Base-by-base conservation (phyloP, 352 stramenopile species). In the Pythium pectinolyticum region DNA sequence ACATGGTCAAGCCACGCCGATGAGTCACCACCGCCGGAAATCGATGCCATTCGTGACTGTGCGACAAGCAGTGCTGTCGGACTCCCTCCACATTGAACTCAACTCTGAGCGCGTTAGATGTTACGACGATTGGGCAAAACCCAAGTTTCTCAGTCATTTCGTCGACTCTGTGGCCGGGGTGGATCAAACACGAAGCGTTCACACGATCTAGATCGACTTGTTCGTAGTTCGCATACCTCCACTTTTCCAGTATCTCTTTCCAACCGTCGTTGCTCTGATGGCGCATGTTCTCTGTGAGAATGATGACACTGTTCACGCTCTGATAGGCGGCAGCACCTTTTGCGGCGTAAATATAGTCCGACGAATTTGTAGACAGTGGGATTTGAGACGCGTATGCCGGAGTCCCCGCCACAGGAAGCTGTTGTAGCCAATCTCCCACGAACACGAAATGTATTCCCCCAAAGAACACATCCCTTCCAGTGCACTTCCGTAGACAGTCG, bases 371-470 rank as follows among this genome's bases (percentile, higher is more conserved):
- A 43, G 27, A 19, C 9, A 3, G 2, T 10, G 15, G 10, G 31
- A 14, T 17, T 11, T 3, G 22, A 25, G 14, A 31, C n/a, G 0
- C 19, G 37, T 59, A 74, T 11, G 35, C 53, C 25, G 67, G 67
- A 12, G 65, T 41, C 0, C 63, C 63, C 1, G 57, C 56, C 0
- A 75, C 64, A 43, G 69, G 64, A 49, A 70, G 41, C 32, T 72
- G 69, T 28, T 72, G 63, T 0, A 72, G 24, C 69, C 69, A 75
- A 31, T 72, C 69, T 48, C 69, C 69, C 7, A 63, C 69, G 9
- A 75, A 54, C 17, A 70, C 40, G 11, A 71, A 27, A 31, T 75
- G 59, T 27, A 72, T 28, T 30, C 41, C 30, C 17, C 69, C 60
- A 43, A 61, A 50, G 24, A 70, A 72, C 6, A 43, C 47, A 14